Base-by-base conservation (phyloP, 2,329 filamentous ascomycete genomes). In the Cladosporium halotolerans region DNA sequence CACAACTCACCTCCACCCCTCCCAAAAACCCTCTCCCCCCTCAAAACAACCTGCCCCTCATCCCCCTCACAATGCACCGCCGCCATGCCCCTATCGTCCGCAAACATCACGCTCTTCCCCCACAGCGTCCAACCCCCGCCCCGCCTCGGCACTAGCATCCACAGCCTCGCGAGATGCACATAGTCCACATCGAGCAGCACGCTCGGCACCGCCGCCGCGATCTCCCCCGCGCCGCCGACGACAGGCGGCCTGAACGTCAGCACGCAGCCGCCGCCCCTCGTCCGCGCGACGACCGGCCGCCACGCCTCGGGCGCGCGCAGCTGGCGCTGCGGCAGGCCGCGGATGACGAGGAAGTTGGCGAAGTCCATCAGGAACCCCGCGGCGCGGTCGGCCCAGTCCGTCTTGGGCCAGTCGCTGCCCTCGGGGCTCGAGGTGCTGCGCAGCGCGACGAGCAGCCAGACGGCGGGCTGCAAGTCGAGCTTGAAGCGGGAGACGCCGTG, bases 61-160 rank as follows among this genome's bases (percentile, higher is more conserved):
- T 58, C 62, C n/a, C 53, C 50, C 38, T 57, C 54, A 7, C 43
- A 50, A 23, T 60, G 53, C 52, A 66, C 54, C 19, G 60, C 52
- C 45, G 59, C 55, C 48, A 64, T 58, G 9, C 61, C 64, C 7
- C 57, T 28, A 52, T 67, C 63, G 52, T 72, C 72, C 14, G 68
- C 69, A 62, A 74, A 73, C 6, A 74, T 54, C 2, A 69, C 64
- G 2, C 66, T 66, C 60, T 74, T 74, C 3, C 66, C 66, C 32
- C 68, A 60, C 28, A 74, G 36, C 2, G 67, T 72, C 72, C 72
- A 74, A 23, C 68, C 65, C 7, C 53, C 41, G 23, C 31, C n/a
- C 14, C 61, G 58, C 18, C 60, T 36, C 7, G 68, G 66, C 43
- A 69, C 68, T 10, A 74, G 54, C 1, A 74, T 62, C 72, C 72